Percentiles rank a stretch among this genome's conserved stretches.
Conservation (phyloP, 2,329 filamentous ascomycete genomes). For the Alternaria rosae region DNA sequence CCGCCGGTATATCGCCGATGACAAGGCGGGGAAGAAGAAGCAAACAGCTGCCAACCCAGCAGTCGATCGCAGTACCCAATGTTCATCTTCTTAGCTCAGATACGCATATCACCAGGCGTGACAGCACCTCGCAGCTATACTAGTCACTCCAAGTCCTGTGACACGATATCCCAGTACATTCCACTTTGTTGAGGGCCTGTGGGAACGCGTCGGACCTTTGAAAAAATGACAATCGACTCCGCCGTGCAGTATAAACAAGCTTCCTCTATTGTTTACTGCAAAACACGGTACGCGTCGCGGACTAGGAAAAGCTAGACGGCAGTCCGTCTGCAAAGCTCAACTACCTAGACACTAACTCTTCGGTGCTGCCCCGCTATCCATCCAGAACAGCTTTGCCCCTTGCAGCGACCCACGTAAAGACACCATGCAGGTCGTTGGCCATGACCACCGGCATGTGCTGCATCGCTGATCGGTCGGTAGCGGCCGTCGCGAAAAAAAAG, state of each 20-base stretch:
- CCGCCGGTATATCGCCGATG: constrained; percentile 6
- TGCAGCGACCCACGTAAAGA: constrained; percentile 21
- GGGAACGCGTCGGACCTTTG: background rate
- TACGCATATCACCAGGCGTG: background rate
- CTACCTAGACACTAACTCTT: background rate
- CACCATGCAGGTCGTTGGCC: background rate
- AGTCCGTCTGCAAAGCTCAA: constrained; percentile 5
- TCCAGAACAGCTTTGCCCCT: constrained; percentile 32
- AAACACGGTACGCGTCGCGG: constrained; percentile 2
- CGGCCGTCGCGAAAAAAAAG: constrained; percentile 25
- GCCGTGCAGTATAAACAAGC: background rate
- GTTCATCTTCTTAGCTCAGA: background rate
- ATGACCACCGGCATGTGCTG: background rate
- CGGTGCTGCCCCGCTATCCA: constrained; percentile 16
- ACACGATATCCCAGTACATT: background rate
- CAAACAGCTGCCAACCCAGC: constrained; percentile 5
- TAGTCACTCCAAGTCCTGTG: background rate
- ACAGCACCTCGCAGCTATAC: background rate
- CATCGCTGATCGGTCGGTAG: constrained; percentile 33
- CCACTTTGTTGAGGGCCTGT: background rate
- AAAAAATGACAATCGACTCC: background rate
- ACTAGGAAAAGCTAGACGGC: constrained; percentile 6
- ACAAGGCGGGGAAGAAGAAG: constrained; percentile 3
- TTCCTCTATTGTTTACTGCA: background rate
- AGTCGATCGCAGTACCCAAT: background rate